Conservation (phyloP, 2,329 filamentous ascomycete species). For the Calonectria hongkongensis region DNA sequence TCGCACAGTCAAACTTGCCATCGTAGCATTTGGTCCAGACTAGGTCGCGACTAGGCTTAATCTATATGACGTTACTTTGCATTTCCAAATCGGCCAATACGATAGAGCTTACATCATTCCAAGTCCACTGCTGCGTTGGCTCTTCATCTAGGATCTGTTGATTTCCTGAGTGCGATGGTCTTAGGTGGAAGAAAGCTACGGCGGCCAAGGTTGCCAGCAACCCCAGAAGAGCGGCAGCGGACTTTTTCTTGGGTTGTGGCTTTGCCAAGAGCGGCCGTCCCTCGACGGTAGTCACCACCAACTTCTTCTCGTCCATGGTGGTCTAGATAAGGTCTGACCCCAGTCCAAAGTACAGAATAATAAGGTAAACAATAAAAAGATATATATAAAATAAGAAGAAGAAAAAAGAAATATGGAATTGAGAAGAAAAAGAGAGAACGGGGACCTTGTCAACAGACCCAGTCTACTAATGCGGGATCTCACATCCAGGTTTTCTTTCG, state of each 20-base stretch:
- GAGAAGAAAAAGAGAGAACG: not conserved
- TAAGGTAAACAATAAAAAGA: not conserved
- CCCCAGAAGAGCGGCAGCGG: conserved; percentile 40
- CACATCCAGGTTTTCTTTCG: not conserved
- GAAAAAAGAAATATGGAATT: not conserved
- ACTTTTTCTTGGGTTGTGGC: conserved; percentile 31
- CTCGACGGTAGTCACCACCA: conserved; percentile 25
- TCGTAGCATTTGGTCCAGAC: conserved; percentile 59
- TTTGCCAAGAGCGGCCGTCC: conserved; percentile 42
- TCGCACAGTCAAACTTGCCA: conserved; percentile 57
- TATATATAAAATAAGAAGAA: not conserved
- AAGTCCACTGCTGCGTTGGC: conserved; percentile 50
- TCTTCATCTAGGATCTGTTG: conserved; percentile 24
- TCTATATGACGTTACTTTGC: conserved; percentile 55
- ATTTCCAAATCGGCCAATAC: not conserved
- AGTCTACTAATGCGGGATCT: conserved; percentile 5
- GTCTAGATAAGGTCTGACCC: not conserved
- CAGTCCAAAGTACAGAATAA: not conserved
- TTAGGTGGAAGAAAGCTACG: conserved; percentile 48
- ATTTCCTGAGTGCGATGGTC: conserved; percentile 36
- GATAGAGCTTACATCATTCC: conserved; percentile 54
- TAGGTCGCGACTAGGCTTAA: conserved; percentile 55
- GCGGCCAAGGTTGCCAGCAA: conserved; percentile 47
- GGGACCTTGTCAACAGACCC: conserved; percentile 14
- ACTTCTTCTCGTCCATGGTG: conserved; percentile 48